phyloP scores from a whole-genome alignment of 345 rosid species.

The Dimocarpus longan region DNA sequence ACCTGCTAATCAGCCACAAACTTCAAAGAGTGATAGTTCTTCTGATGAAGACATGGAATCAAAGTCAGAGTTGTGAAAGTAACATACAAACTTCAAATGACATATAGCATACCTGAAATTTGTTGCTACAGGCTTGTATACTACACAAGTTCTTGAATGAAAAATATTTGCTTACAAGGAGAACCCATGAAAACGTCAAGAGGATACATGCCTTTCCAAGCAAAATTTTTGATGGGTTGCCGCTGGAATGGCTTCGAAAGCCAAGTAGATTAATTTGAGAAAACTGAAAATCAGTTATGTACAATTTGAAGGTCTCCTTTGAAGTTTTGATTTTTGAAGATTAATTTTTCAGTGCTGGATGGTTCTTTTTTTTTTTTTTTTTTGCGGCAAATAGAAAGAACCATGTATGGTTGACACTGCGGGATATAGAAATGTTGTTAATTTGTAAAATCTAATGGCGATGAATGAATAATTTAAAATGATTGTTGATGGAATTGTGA shows the following conservation, averaged over 20 bases:
- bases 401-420: not conserved
- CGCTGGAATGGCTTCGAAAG: constrained; percentile 5
- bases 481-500: no score
- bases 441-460: not conserved
- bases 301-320: no score
- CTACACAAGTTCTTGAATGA: not conserved
- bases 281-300: no score
- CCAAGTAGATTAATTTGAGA: no score
- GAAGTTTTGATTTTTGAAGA: not conserved
- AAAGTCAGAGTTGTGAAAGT: no score
- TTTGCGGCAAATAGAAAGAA: not conserved
- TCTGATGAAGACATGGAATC: no score
- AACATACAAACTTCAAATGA: no score
- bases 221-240: constrained; percentile 6
- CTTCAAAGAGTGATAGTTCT: no score
- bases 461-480: not conserved
- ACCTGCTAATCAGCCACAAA: no score
- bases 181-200: not conserved
- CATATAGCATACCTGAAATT: not conserved
- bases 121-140: no score
- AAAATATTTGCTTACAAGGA: not conserved
- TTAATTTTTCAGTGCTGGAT: not conserved
- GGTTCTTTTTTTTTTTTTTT: no score
- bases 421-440: not conserved
- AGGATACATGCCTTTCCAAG: not conserved